Evolutionary conservation across 371 early-diverging fungal species (phyloP), one percentile per base, ranked within the genome.

Genomic region (Rhizopus delemar): DNA sequence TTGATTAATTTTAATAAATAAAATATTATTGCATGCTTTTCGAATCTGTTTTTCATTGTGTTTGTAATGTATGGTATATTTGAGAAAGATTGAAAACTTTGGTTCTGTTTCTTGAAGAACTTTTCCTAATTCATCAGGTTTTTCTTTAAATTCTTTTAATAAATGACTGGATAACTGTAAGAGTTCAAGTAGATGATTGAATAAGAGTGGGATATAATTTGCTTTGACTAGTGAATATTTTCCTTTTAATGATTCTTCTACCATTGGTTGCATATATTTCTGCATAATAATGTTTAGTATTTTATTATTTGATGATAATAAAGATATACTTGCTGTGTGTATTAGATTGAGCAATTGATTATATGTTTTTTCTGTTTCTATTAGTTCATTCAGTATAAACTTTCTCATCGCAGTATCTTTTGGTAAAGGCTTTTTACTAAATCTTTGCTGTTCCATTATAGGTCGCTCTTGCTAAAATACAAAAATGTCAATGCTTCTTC

Each of bases 11-110:
- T 75, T 78, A 7, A 68, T 36, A 52, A 75, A 73, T 11, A 75
- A 48, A 9, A 64, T 66, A 59, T 78, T 75, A 35, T 64, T 71
- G 46, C 75, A 75, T 48, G 75, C 75, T 39, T 63, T 65, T 46
- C 69, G 62, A 32, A 78, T 73, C 5, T 58, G 34, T 54, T 75
- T 78, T 31, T 57, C 62, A 55, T 75, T 69, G 53, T 68, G 32
- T 60, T 68, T 68, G 58, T 75, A 78, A 56, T 78, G 76, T 36
- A 74, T 62, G 41, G 79, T 70, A 59, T 78, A 78, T 65, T 74
- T 71, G 8, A 75, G 46, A 67, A 75, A 78, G 31, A 73, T 70
- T 12, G 65, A 71, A 50, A 73, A 55, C 8, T 65, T 63, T 7
- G 71, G 51, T 16, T 73, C 66, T 2, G 73, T 38, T 12, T 50